phyloP scores from a whole-genome alignment of 768 basidiomycete genomes.

The Termitomyces sp. region DNA sequence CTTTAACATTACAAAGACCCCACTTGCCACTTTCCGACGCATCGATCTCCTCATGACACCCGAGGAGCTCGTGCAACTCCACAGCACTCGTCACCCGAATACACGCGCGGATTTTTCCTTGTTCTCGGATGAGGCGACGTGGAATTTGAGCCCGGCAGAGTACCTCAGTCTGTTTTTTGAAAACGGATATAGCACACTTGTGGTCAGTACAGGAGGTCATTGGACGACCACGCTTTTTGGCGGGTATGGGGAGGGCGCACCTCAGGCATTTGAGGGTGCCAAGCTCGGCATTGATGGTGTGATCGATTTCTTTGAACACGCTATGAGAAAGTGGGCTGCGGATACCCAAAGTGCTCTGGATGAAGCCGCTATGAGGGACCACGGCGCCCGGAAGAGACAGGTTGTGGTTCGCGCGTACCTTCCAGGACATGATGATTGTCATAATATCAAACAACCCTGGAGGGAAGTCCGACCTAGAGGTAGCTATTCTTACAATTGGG shows the following conservation, averaged over 20 bases:
- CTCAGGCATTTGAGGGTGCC: slow-evolving; percentile 13
- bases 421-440: slow-evolving; percentile 65
- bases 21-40: slow-evolving; percentile 61
- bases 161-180: slow-evolving; percentile 49
- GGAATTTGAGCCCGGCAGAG: slow-evolving; percentile 47
- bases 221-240: slow-evolving; percentile 59
- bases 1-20: slow-evolving; percentile 53
- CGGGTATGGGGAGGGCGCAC: slow-evolving; percentile 17
- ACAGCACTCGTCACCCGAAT: slow-evolving; percentile 29
- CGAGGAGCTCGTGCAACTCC: slow-evolving; percentile 42
- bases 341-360: slow-evolving; percentile 41
- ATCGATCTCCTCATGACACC: slow-evolving; percentile 53
- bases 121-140: slow-evolving; percentile 52
- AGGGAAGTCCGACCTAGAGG: slow-evolving; percentile 34
- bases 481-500: slow-evolving; percentile 63
- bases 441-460: slow-evolving; percentile 42
- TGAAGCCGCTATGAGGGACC: slow-evolving; percentile 24
- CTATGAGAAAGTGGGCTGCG: slow-evolving; percentile 50
- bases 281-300: slow-evolving; percentile 50
- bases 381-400: slow-evolving; percentile 26
- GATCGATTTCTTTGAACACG: slow-evolving; percentile 52
- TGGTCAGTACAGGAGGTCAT: slow-evolving; percentile 63
- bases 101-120: slow-evolving; percentile 29
- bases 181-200: slow-evolving; percentile 53
- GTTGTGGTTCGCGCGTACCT: slow-evolving; percentile 58